Evolutionary conservation across 129 eudicot genomes (phyloP).

Genomic region (Oenanthe sinensis): DNA sequence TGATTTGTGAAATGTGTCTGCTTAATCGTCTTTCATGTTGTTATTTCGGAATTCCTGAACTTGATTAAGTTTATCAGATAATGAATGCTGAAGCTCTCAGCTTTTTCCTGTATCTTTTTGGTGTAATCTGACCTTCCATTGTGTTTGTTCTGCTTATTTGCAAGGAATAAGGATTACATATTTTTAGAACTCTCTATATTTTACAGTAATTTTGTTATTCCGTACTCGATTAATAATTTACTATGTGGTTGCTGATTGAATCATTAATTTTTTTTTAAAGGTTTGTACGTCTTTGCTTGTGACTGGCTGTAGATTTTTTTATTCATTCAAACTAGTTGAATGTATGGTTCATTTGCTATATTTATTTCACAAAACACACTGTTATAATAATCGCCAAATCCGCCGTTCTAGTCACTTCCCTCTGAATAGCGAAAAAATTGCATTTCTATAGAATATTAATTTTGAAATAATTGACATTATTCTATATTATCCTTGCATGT

Average conservation of each 20-base stretch:
- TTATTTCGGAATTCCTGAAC: not conserved
- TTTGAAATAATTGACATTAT: not conserved
- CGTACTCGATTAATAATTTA: too few relatives aligned
- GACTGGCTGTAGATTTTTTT: too few relatives aligned
- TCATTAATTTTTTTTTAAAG: too few relatives aligned
- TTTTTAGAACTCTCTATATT: not conserved
- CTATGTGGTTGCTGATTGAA: too few relatives aligned
- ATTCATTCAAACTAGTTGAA: too few relatives aligned
- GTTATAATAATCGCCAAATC: too few relatives aligned
- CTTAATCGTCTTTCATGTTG: not conserved
- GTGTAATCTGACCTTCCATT: not conserved
- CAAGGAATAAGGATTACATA: not conserved
- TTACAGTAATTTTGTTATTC: not conserved
- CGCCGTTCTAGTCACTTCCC: too few relatives aligned
- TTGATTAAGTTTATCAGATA: constrained; percentile 2
- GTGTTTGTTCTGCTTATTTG: not conserved
- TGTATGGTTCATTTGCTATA: too few relatives aligned
- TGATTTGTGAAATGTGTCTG: not conserved
- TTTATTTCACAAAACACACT: too few relatives aligned
- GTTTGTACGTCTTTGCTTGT: too few relatives aligned
- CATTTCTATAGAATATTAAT: too few relatives aligned
- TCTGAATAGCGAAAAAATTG: too few relatives aligned
- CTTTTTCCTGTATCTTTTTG: not conserved
- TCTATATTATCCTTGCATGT: not conserved
- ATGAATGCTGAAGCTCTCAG: not conserved